phyloP scores from a whole-genome alignment of 23 red algal genomes.

The Cyanidiococcus yangmingshanensis region DNA sequence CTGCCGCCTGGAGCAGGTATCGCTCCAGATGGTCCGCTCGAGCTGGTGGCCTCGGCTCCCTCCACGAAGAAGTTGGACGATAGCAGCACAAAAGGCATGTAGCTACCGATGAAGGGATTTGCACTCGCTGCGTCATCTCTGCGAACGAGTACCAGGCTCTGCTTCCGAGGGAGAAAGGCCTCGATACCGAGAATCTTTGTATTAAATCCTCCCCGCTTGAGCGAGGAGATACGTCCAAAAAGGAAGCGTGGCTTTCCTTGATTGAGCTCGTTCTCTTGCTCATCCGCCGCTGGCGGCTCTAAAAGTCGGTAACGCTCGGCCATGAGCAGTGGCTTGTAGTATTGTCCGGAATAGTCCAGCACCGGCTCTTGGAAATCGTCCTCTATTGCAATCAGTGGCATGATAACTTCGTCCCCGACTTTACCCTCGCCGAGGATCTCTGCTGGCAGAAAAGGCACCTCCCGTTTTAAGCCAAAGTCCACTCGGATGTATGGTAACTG shows the following conservation, averaged over 20 bases:
- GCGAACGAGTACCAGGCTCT: constrained; percentile 36
- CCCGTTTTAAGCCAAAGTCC: constrained; percentile 88
- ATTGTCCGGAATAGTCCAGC: constrained; percentile 40
- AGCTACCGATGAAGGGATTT: constrained; percentile 53
- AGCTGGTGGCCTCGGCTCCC: neutral
- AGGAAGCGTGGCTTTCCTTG: constrained; percentile 22
- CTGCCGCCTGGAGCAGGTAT: neutral
- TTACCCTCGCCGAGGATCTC: constrained; percentile 43
- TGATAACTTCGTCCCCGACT: constrained; percentile 49
- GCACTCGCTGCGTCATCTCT: constrained; percentile 1
- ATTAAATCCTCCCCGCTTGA: constrained; percentile 42
- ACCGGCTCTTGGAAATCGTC: constrained; percentile 87
- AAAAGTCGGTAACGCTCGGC: constrained; percentile 2
- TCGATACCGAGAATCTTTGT: constrained; percentile 49
- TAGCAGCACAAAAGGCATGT: constrained; percentile 59
- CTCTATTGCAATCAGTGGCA: constrained; percentile 48
- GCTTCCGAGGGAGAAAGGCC: constrained; percentile 49
- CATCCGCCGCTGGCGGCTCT: neutral
- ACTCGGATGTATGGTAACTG: constrained; percentile 48
- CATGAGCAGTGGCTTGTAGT: neutral
- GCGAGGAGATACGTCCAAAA: constrained; percentile 39
- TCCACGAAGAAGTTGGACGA: neutral
- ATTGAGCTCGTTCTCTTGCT: neutral
- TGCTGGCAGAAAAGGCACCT: constrained; percentile 50
- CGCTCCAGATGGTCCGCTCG: neutral